Evolutionary conservation across 2,329 filamentous ascomycete species (phyloP).

Genomic region (Cladosporium oxysporum): DNA sequence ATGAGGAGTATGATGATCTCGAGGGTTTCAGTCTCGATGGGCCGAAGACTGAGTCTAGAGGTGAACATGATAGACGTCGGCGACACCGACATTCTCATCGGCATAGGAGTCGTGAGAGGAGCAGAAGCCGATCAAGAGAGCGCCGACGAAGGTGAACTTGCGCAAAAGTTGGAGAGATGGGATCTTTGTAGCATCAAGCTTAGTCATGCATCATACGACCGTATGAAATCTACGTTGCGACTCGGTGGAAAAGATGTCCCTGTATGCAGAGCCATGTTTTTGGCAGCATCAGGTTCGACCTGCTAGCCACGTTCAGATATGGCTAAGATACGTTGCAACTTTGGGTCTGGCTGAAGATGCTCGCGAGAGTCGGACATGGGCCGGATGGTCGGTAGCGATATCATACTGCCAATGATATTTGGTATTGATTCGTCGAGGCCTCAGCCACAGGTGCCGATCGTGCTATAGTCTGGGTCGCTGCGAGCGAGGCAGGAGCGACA

Average conservation of each 20-base stretch:
- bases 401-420: too few species aligned
- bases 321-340: neutral
- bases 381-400: too few species aligned
- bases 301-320: too few species aligned
- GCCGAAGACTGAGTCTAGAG: constrained; percentile 21
- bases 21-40: constrained; percentile 38
- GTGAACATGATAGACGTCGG: constrained; percentile 23
- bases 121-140: constrained; percentile 16
- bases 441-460: neutral
- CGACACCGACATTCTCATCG: constrained; percentile 26
- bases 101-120: constrained; percentile 25
- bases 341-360: neutral
- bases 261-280: neutral
- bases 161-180: neutral
- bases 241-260: neutral
- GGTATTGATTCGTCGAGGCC: too few species aligned
- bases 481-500: neutral
- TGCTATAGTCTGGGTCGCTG: neutral
- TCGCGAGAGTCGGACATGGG: neutral
- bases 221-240: neutral
- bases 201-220: neutral
- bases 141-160: constrained; percentile 5
- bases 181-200: neutral
- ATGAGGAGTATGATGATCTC: constrained; percentile 30
- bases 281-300: too few species aligned